These are phyloP conservation scores for Globisporangium uncinulatum DNA, from an alignment of 352 stramenopile species.

Conservation along the genomic window DNA sequence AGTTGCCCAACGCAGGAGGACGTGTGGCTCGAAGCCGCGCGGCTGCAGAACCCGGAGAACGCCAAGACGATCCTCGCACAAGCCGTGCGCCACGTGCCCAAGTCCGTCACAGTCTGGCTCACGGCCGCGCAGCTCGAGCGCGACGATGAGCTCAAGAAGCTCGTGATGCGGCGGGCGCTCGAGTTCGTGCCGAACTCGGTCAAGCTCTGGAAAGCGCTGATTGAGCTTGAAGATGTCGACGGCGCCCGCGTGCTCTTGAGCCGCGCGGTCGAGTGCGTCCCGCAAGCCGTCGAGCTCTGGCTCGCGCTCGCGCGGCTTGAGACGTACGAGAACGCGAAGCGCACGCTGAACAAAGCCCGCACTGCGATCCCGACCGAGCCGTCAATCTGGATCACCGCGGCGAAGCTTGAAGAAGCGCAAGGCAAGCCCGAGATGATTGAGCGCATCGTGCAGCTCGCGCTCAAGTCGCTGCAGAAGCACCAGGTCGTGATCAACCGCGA, in stretches of 20 bases:
- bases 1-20: slow-evolving; percentile 95
- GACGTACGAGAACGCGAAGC: slow-evolving; percentile 97
- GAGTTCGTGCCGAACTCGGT: slow-evolving; percentile 97
- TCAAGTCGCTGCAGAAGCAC: slow-evolving; percentile 88
- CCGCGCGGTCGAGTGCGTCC: slow-evolving; percentile 98
- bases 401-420: slow-evolving; percentile 98
- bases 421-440: slow-evolving; percentile 83
- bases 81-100: slow-evolving; percentile 90
- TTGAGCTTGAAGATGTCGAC: slow-evolving; percentile 97
- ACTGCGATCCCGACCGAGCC: slow-evolving; percentile 94
- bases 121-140: slow-evolving; percentile 94
- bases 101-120: slow-evolving; percentile 95
- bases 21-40: slow-evolving; percentile 97
- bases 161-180: slow-evolving; percentile 86
- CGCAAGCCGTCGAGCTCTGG: slow-evolving; percentile 97
- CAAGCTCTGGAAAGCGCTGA: slow-evolving; percentile 97
- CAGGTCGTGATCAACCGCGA: slow-evolving; percentile 92
- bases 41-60: slow-evolving; percentile 94
- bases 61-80: slow-evolving; percentile 96
- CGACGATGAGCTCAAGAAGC: slow-evolving; percentile 84
- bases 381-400: slow-evolving; percentile 97
- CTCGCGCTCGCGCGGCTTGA: slow-evolving; percentile 96
- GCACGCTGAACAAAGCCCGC: slow-evolving; percentile 95
- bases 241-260: slow-evolving; percentile 94
- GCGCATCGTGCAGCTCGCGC: slow-evolving; percentile 71